Evolutionary conservation across 345 rosid species (phyloP).

Genomic region (Citrus maxima): DNA sequence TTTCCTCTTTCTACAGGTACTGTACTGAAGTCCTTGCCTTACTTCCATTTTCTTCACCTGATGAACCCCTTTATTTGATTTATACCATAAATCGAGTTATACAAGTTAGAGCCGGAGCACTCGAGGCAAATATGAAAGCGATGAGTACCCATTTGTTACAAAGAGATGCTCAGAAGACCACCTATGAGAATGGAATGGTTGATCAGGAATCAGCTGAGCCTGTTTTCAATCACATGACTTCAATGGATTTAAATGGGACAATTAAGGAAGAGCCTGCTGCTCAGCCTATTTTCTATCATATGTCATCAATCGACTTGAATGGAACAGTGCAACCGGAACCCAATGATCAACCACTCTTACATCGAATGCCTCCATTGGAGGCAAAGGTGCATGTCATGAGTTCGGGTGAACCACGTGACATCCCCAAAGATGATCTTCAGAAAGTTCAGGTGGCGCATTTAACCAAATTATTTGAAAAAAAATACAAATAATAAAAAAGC

Average conservation of each 20-base stretch:
- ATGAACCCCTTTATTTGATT: constrained; percentile 94
- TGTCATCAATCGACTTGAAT: constrained; percentile 55
- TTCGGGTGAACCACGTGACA: constrained; percentile 36
- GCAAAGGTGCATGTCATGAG: constrained; percentile 32
- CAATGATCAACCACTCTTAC: constrained; percentile 30
- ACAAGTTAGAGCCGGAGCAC: constrained; percentile 90
- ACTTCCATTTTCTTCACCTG: constrained; percentile 90
- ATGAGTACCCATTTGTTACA: constrained; percentile 48
- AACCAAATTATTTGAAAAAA: not conserved
- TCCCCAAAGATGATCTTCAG: constrained; percentile 63
- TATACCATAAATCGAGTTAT: constrained; percentile 87
- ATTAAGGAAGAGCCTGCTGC: constrained; percentile 38
- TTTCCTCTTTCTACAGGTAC: constrained; percentile 56
- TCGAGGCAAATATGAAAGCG: constrained; percentile 92
- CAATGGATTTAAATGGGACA: constrained; percentile 61
- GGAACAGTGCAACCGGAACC: constrained; percentile 50
- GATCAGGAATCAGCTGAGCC: constrained; percentile 40
- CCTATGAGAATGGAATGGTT: constrained; percentile 43
- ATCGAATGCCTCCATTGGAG: constrained; percentile 27
- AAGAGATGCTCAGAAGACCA: constrained; percentile 41
- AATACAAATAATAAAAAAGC: not conserved
- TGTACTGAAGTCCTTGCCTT: constrained; percentile 95
- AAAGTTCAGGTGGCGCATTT: constrained; percentile 60
- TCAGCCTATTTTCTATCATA: constrained; percentile 31
- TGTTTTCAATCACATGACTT: constrained; percentile 21